These are phyloP conservation scores for Bipolaris oryzae DNA, from an alignment of 2,329 filamentous ascomycete genomes.

Conservation along the genomic window DNA sequence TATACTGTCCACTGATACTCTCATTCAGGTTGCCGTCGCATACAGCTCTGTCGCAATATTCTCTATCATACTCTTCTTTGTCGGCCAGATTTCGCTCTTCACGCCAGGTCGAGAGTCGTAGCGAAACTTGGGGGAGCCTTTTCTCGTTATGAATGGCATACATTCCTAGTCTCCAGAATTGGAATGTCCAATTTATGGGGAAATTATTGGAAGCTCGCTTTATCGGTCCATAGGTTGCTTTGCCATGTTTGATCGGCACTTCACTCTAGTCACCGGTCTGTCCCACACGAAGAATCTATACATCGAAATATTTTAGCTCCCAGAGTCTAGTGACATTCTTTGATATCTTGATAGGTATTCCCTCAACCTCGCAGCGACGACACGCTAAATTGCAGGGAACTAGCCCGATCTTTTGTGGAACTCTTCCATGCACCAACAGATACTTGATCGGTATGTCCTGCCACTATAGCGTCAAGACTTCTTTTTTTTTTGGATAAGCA, in stretches of 20 bases:
- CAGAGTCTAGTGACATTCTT: no score
- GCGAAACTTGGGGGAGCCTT: background rate
- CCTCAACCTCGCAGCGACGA: no score
- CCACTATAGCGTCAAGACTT: background rate
- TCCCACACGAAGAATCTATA: no score
- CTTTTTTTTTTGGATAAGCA: background rate
- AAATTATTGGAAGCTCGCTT: no score
- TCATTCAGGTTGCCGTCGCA: slow-evolving; percentile 25
- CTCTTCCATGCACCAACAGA: background rate
- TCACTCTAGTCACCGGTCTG: no score
- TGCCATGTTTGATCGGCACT: no score
- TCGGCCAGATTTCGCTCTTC: slow-evolving; percentile 28
- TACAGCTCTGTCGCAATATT: slow-evolving; percentile 21
- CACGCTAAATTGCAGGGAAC: no score
- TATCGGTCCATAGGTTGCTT: no score
- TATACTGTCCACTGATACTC: background rate
- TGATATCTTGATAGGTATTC: no score
- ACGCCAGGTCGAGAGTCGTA: slow-evolving; percentile 7
- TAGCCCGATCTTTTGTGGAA: background rate
- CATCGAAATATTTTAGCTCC: no score
- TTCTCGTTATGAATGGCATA: background rate
- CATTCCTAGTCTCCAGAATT: no score
- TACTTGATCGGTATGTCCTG: background rate
- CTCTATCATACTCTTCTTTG: slow-evolving; percentile 26
- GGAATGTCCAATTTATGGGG: background rate